phyloP scores from a whole-genome alignment of 1,284 basidiomycete genomes.

The Megacollybia platyphylla region DNA sequence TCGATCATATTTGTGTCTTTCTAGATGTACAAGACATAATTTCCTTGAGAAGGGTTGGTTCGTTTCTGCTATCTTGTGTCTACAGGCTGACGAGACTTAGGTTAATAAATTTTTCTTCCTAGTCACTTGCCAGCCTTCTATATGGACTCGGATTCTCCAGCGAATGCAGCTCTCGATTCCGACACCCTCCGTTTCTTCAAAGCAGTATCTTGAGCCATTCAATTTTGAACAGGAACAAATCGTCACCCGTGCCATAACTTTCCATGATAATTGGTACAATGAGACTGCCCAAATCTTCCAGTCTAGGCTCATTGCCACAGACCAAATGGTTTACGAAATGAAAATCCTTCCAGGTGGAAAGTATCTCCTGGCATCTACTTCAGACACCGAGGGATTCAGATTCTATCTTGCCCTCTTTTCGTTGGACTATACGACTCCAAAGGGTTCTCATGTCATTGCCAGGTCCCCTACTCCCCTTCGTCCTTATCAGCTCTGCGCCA shows the following conservation, averaged over 20 bases:
- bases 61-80: background rate
- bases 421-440: slow-evolving; percentile 35
- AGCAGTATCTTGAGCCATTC: slow-evolving; percentile 32
- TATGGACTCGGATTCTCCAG: slow-evolving; percentile 56
- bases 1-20: slow-evolving; percentile 34
- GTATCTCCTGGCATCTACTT: slow-evolving; percentile 40
- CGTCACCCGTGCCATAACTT: slow-evolving; percentile 44
- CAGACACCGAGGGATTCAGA: slow-evolving; percentile 29
- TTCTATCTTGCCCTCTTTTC: slow-evolving; percentile 36
- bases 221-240: slow-evolving; percentile 51
- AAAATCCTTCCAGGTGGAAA: slow-evolving; percentile 57
- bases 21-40: slow-evolving; percentile 43
- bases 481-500: slow-evolving; percentile 42
- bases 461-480: slow-evolving; percentile 35
- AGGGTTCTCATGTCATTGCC: slow-evolving; percentile 35
- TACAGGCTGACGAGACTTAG: slow-evolving; percentile 16
- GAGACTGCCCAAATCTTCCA: slow-evolving; percentile 21
- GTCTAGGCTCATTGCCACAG: slow-evolving; percentile 22
- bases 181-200: background rate
- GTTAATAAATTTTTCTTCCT: slow-evolving; percentile 41
- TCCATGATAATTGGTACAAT: slow-evolving; percentile 43
- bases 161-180: slow-evolving; percentile 23
- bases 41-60: slow-evolving; percentile 32
- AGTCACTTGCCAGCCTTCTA: slow-evolving; percentile 49
- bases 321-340: slow-evolving; percentile 41